Evolutionary conservation across 805 yeast genomes (phyloP).

Genomic region (Danielozyma ontarioensis): DNA sequence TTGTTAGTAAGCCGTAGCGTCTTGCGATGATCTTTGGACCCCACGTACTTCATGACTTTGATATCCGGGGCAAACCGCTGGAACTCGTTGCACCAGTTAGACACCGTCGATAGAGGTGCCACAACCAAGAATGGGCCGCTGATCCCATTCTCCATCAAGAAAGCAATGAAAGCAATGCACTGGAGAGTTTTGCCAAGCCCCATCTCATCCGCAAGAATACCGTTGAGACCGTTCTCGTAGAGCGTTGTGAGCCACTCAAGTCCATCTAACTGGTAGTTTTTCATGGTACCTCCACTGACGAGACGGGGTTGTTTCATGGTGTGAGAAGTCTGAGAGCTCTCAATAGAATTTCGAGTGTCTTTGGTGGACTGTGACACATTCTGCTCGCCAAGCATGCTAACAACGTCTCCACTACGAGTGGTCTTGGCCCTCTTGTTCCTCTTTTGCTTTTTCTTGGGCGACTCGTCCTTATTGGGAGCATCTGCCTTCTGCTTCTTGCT

Average conservation of each 20-base stretch:
- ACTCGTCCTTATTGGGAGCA: too few relatives aligned
- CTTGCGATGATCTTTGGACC: constrained; percentile 54
- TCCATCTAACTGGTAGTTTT: constrained; percentile 85
- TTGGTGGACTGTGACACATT: constrained; percentile 13
- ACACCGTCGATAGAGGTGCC: constrained; percentile 79
- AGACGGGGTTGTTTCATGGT: constrained; percentile 28
- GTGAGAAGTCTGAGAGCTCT: constrained; percentile 17
- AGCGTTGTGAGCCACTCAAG: constrained; percentile 85
- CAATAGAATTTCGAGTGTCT: constrained; percentile 17
- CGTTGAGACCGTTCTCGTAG: constrained; percentile 91
- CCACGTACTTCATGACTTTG: constrained; percentile 59
- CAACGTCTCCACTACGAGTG: constrained; percentile 9
- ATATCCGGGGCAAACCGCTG: constrained; percentile 66
- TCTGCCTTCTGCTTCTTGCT: constrained; percentile 14
- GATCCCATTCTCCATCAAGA: constrained; percentile 72
- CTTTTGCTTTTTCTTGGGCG: constrained; percentile 13
- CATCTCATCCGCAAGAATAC: constrained; percentile 96
- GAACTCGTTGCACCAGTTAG: constrained; percentile 81
- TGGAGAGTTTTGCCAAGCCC: constrained; percentile 94
- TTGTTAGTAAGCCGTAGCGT: constrained; percentile 26
- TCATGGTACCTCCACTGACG: constrained; percentile 50
- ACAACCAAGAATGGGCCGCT: constrained; percentile 74
- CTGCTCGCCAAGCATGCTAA: constrained; percentile 14
- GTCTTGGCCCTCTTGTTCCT: constrained; percentile 7
- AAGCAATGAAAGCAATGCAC: constrained; percentile 73